Evolutionary conservation across 2,329 filamentous ascomycete species (phyloP), one percentile per base, ranked within the genome.

Genomic region (Aureobasidium melanogenum): DNA sequence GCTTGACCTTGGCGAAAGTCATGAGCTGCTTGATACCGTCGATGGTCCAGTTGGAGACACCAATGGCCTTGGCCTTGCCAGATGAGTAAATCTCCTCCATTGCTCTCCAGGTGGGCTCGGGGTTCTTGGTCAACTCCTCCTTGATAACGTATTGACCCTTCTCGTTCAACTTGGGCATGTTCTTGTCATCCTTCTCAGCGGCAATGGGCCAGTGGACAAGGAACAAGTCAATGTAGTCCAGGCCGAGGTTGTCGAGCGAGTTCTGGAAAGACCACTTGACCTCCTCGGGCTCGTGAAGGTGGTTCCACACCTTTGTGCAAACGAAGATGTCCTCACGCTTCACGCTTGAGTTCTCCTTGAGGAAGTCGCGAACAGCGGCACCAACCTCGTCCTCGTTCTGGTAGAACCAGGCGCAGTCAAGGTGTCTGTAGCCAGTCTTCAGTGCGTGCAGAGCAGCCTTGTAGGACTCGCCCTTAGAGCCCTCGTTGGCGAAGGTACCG

Each of bases 401-500:
- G 66, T 83, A 83, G 69, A 77, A 79, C 76, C 79, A 82, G 46
- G 81, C 81, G 67, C 79, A 81, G 69, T 83, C 81, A 26, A 83
- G 71, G 70, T 82, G 80, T 62, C 81, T 74, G 70, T 83, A 83
- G 43, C 81, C 81, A 52, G 71, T 72, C 60, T 75, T 69, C 44
- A 83, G 74, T 17, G 81, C 81, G 69, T 78, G 77, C 17, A 72
- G 71, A 60, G 79, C 77, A 38, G 79, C 79, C 61, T 75, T 77
- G 76, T 85, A 84, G 47, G 81, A 81, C 75, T 84, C 81, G 41
- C 82, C 82, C 66, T 77, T 76, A 64, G 77, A 70, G 61, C 84
- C 86, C 74, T 89, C 86, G 72, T 81, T 88, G 71, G 83, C 81
- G 69, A 86, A 87, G 66, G 84, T 87, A 66, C 84, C 84, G 67